Evolutionary conservation across 805 yeast genomes (phyloP).

Genomic region (Scheffersomyces ergatensis): DNA sequence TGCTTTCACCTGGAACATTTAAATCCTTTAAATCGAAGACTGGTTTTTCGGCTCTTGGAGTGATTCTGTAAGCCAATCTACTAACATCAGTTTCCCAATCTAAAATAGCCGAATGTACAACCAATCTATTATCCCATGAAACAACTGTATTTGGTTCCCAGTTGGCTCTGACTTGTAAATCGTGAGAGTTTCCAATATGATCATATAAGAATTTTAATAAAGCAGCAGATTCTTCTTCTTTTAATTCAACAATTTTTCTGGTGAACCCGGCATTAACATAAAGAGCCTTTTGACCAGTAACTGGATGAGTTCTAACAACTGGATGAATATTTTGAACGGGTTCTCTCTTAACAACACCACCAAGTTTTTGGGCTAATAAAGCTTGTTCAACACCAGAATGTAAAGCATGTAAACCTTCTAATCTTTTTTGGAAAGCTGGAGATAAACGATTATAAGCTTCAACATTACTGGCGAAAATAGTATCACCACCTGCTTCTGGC

Average conservation of each 20-base stretch:
- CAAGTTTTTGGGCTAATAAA: constrained; percentile 17
- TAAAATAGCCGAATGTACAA: constrained; percentile 31
- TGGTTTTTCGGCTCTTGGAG: constrained; percentile 41
- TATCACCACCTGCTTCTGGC: constrained; percentile 41
- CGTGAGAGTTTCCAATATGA: constrained; percentile 33
- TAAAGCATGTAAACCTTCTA: constrained; percentile 33
- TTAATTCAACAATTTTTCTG: constrained; percentile 35
- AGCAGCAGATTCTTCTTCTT: constrained; percentile 34
- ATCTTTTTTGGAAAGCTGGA: constrained; percentile 31
- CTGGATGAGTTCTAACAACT: constrained; percentile 38
- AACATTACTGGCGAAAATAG: constrained; percentile 36
- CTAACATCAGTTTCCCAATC: constrained; percentile 31
- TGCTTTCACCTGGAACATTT: constrained; percentile 25
- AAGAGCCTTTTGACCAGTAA: constrained; percentile 30
- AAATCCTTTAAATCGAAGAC: constrained; percentile 32
- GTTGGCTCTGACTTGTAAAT: constrained; percentile 35
- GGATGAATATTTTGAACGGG: constrained; percentile 39
- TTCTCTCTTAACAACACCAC: constrained; percentile 30
- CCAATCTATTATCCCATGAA: constrained; percentile 40
- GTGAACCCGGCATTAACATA: constrained; percentile 35
- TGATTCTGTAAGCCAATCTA: constrained; percentile 35
- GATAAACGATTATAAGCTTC: constrained; percentile 40
- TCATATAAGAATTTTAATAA: constrained; percentile 31
- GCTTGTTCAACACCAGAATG: constrained; percentile 40
- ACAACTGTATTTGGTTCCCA: constrained; percentile 37